Conservation (phyloP, 2,329 filamentous ascomycete species). For the Penicillium sp. region DNA sequence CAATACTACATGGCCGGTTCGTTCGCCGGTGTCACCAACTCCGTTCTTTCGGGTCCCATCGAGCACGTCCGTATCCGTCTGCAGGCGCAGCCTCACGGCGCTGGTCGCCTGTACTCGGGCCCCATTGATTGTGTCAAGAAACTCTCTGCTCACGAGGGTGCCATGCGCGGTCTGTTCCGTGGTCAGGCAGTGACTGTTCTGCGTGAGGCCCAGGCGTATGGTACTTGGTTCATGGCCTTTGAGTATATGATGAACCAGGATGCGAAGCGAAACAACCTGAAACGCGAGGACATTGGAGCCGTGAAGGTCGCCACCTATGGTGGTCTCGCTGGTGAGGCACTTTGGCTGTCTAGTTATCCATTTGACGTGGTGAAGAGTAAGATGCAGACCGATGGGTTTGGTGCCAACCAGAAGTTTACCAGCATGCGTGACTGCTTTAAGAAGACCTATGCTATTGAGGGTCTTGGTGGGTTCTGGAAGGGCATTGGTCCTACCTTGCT, state of each 20-base stretch:
- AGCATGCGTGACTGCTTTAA: conserved; percentile 87
- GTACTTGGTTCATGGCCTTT: conserved; percentile 90
- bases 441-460: conserved; percentile 76
- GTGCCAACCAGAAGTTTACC: conserved; percentile 66
- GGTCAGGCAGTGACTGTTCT: conserved; percentile 81
- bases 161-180: conserved; percentile 76
- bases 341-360: conserved; percentile 93
- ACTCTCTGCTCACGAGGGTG: conserved; percentile 67
- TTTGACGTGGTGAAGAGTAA: conserved; percentile 99
- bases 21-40: conserved; percentile 90
- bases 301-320: conserved; percentile 91
- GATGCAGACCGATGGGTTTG: conserved; percentile 98
- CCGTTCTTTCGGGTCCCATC: conserved; percentile 82
- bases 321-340: conserved; percentile 85
- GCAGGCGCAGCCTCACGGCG: conserved; percentile 92
- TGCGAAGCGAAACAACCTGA: conserved; percentile 71
- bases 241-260: conserved; percentile 96
- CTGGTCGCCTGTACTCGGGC: conserved; percentile 72
- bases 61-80: conserved; percentile 96
- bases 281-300: conserved; percentile 73
- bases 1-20: conserved; percentile 92
- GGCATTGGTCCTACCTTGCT: conserved; percentile 86
- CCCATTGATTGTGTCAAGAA: conserved; percentile 90
- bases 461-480: conserved; percentile 86
- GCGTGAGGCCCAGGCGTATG: conserved; percentile 92